Evolutionary conservation across 345 rosid species (phyloP).

Genomic region (Moringa oleifera): DNA sequence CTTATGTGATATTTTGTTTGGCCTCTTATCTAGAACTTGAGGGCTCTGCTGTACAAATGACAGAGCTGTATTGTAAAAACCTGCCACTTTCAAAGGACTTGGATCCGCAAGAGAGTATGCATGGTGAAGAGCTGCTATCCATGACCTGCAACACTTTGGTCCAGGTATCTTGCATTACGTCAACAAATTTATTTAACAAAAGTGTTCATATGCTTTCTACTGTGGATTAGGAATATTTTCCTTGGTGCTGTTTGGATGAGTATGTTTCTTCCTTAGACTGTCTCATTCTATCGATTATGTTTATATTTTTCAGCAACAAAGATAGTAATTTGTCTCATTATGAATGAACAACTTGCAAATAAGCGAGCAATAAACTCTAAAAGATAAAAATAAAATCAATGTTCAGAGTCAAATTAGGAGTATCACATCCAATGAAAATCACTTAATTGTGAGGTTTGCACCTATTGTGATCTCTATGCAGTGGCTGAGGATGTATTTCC

Average conservation of each 20-base stretch:
- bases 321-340: too few species aligned
- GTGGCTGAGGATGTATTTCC: not conserved
- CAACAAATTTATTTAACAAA: too few species aligned
- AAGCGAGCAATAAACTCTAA: too few species aligned
- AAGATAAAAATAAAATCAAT: too few species aligned
- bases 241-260: too few species aligned
- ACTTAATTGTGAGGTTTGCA: not conserved
- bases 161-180: constrained; percentile 50
- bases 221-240: too few species aligned
- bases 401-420: too few species aligned
- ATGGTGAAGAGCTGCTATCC: constrained; percentile 88
- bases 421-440: not conserved
- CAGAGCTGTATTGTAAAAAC: constrained; percentile 61
- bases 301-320: too few species aligned
- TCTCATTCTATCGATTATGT: too few species aligned
- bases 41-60: constrained; percentile 52
- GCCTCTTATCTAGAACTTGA: constrained; percentile 51
- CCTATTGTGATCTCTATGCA: not conserved
- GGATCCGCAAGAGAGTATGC: constrained; percentile 91
- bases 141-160: constrained; percentile 68
- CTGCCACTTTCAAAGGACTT: constrained; percentile 83
- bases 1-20: constrained; percentile 13
- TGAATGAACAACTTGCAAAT: too few species aligned
- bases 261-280: too few species aligned
- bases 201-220: too few species aligned